Base-by-base conservation (phyloP, 768 basidiomycete genomes). In the Termitomyces sp. region DNA sequence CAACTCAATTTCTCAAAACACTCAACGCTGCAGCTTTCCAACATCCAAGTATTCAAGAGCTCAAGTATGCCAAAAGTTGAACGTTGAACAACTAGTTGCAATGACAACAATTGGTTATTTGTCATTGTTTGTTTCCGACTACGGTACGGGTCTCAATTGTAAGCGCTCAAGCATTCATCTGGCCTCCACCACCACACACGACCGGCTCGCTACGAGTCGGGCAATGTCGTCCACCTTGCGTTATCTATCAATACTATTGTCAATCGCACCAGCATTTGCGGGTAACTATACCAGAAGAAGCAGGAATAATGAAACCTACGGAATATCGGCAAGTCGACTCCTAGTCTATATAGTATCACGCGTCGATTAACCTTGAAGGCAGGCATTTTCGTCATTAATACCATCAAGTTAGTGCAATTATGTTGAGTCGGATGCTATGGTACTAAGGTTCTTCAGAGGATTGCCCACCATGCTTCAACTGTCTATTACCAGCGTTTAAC, bases 401-500 rank as follows among this genome's bases (percentile, higher is more conserved):
- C 64, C 66, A 40, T 62, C 67, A 53, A 58, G 67, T 64, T 50
- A 54, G 53, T 19, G 8, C 17, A 28, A 31, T 2, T 21, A 6
- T 21, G 8, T 26, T 28, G 3, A 15, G 12, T 17, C 26, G 21
- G 19, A 38, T 37, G 19, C 19, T n/a, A 1, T 30, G 50, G 50
- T 19, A 33, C 21, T 23, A 3, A 41, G 15, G 5, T 14, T 48
- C 3, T 50, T 9, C 57, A 85, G 84, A 75, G 30, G 76, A 82
- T 70, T 91, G 89, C 60, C 89, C 89, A 7, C 89, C 89, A 3
- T 98, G 95, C 72, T 99, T 99, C 78, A 98, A 99, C 70, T 99
- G 96, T 69, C 78, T 93, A 54, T 77, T 99, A 15, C 94, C 94
- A 0, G 89, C 83, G 0, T 98, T 95, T 71, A 87, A 79, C 0